A percentile compares a stretch with the other conserved stretches of the same genome.
Conservation (phyloP, 176 grass and related monocot species). For the Bromus sterilis region DNA sequence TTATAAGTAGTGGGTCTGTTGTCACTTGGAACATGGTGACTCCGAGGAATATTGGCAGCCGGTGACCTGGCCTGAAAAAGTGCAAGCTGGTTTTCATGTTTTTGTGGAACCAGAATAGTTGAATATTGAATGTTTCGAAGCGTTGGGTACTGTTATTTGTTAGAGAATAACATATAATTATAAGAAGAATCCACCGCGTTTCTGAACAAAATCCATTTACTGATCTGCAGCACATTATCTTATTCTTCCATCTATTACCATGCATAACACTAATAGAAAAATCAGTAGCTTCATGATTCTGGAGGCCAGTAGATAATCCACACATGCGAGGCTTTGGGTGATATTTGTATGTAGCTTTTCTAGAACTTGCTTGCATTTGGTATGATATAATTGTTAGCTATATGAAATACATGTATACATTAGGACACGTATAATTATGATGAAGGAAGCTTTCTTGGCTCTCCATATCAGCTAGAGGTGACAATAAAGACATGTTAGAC, state of each 20-base stretch:
- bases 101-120: neutral
- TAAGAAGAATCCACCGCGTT: neutral
- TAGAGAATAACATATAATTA: constrained; percentile 7
- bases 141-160: neutral
- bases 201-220: neutral
- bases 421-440: too few relatives aligned
- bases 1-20: neutral
- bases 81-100: neutral
- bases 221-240: neutral
- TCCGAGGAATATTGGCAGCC: neutral
- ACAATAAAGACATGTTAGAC: neutral
- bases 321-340: neutral
- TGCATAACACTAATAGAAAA: neutral
- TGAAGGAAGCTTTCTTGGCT: neutral
- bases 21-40: neutral
- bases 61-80: neutral
- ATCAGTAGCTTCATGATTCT: neutral
- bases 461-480: neutral
- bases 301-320: neutral
- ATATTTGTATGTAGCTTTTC: neutral
- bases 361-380: neutral
- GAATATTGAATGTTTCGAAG: neutral
- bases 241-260: neutral
- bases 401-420: neutral
- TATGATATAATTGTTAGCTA: neutral